Base-by-base conservation (phyloP, 176 grass and related monocot species). In the Triticum monococcum region DNA sequence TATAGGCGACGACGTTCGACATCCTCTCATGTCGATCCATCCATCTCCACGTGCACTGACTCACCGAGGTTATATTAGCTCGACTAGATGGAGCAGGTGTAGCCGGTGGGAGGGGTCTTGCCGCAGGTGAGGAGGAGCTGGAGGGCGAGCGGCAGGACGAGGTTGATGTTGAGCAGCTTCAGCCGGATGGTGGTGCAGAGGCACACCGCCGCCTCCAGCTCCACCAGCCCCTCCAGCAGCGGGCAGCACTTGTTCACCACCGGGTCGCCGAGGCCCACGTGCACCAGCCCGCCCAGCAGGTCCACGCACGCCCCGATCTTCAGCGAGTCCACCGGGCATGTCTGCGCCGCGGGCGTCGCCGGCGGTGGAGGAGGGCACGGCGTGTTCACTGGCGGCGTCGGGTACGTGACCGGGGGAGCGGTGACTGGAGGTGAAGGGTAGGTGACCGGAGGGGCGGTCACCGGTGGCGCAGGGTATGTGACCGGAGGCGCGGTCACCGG, bases 41-140 rank as follows among this genome's bases (percentile, higher is more conserved):
- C 8, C 8, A 65, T 12, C 78, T 79, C n/a, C 57, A 25, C 5
- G 5, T 54, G 5, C 50, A 54, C 16, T 2, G 16, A 7, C 5
- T 8, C 18, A 3, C 54, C 18, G 54, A 59, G 54, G 0, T 59
- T n/a, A n/a, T n/a, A n/a, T n/a, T 59, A 59, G 54, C 7, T 22
- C 18, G 18, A 1, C 0, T 8, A 99, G 88, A 98, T 3, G 85
- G 86, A 25, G 85, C 97, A 99, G 31, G 89, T 99, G 92, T 93
- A 99, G n/a, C 97, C 90, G 7, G 92, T 90, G 0, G 97, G 97
- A 5, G 94, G 94, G 14, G 85, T 14, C 90, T 99, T 96, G 84
- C 97, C 97, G 56, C 97, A 99, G 86, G 97, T 99, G 89, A 99
- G 67, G 41, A 99, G 94, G 54, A 99, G 90, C 94, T 96, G 94